Evolutionary conservation across 2,329 filamentous ascomycete genomes (phyloP).

Genomic region (Fusarium secorum): DNA sequence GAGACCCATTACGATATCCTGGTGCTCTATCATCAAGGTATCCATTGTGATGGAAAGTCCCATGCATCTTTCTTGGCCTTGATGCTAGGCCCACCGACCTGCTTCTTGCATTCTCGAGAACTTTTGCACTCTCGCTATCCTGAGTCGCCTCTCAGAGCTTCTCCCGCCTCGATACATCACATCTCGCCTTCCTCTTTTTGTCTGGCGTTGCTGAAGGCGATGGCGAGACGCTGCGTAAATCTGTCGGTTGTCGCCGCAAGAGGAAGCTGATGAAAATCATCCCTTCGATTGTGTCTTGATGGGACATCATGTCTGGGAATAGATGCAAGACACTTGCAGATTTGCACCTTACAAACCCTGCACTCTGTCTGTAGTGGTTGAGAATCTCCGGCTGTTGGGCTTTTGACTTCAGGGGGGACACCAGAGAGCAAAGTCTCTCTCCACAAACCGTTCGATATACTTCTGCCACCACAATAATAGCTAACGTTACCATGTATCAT

Average conservation of each 20-base stretch:
- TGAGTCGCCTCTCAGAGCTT: slow-evolving; percentile 1
- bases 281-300: slow-evolving; percentile 17
- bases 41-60: slow-evolving; percentile 13
- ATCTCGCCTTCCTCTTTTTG: slow-evolving; percentile 38
- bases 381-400: neutral
- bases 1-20: neutral
- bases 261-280: slow-evolving; percentile 37
- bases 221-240: slow-evolving; percentile 8
- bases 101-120: slow-evolving; percentile 27
- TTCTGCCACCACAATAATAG: neutral
- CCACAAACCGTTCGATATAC: neutral
- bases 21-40: slow-evolving; percentile 23
- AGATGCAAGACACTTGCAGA: slow-evolving; percentile 2
- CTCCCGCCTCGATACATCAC: slow-evolving; percentile 7
- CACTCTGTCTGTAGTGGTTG: neutral
- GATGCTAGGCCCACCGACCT: neutral
- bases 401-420: neutral
- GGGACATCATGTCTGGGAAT: neutral
- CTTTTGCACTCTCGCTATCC: slow-evolving; percentile 31
- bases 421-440: neutral
- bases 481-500: neutral
- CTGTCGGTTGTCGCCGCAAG: slow-evolving; percentile 19
- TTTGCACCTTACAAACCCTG: neutral
- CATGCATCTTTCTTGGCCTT: slow-evolving; percentile 11
- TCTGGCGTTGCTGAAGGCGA: slow-evolving; percentile 14